These are phyloP conservation scores for Dendrocalamus sinicus DNA, from an alignment of 176 grass and related monocot species.

Conservation along the genomic window DNA sequence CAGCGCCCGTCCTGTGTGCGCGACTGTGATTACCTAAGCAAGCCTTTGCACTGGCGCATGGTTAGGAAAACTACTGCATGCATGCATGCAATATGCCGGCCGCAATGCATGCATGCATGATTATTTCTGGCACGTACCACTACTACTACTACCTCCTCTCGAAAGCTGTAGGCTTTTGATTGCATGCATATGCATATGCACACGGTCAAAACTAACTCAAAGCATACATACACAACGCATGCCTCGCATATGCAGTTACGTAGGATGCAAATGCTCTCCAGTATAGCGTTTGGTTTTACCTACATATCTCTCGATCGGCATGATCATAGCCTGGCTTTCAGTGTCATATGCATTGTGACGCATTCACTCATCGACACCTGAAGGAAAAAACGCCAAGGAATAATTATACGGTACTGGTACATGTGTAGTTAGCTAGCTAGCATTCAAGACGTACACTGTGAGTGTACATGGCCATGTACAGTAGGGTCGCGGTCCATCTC, in stretches of 20 bases:
- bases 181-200: background rate
- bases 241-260: constrained; percentile 22
- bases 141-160: background rate
- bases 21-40: constrained; percentile 42
- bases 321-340: constrained; percentile 36
- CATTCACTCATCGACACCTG: constrained; percentile 34
- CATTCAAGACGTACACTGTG: constrained; percentile 54
- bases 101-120: no score
- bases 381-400: background rate
- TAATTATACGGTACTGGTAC: background rate
- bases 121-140: background rate
- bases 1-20: constrained; percentile 18
- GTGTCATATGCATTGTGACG: background rate
- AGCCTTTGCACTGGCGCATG: constrained; percentile 31
- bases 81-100: constrained; percentile 46
- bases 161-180: background rate
- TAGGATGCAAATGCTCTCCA: constrained; percentile 37
- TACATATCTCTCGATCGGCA: background rate
- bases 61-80: constrained; percentile 56
- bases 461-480: constrained; percentile 16
- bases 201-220: background rate
- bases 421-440: constrained; percentile 32
- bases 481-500: constrained; percentile 43
- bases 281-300: constrained; percentile 26
- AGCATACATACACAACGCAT: background rate